Conservation (phyloP, 129 eudicot genomes). For the Helianthus tuberosus region DNA sequence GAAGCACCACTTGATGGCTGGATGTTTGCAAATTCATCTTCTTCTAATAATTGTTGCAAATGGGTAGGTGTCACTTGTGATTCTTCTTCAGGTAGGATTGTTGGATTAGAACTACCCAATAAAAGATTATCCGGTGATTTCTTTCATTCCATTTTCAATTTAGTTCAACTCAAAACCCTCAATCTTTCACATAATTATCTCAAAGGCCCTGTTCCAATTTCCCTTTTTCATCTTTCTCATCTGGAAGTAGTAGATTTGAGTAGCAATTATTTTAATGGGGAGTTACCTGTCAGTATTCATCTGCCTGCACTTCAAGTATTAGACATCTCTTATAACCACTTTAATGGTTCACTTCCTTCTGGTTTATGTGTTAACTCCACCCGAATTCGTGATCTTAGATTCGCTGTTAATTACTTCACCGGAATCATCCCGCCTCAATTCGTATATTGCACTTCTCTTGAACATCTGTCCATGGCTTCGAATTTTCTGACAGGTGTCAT, state of each 20-base stretch:
- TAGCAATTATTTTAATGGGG: slow-evolving; percentile 46
- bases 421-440: slow-evolving; percentile 45
- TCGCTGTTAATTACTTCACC: slow-evolving; percentile 46
- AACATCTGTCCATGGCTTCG: slow-evolving; percentile 40
- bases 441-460: no score
- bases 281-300: slow-evolving; percentile 40
- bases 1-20: slow-evolving; percentile 44
- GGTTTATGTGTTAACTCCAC: slow-evolving; percentile 59
- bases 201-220: slow-evolving; percentile 46
- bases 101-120: slow-evolving; percentile 40
- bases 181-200: slow-evolving; percentile 63
- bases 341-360: slow-evolving; percentile 48
- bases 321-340: slow-evolving; percentile 50
- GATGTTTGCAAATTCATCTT: slow-evolving; percentile 26
- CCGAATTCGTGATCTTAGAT: slow-evolving; percentile 25
- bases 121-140: slow-evolving; percentile 47
- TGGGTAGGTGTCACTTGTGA: slow-evolving; percentile 61
- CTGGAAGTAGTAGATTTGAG: slow-evolving; percentile 56
- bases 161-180: slow-evolving; percentile 53
- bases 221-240: slow-evolving; percentile 47
- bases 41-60: slow-evolving; percentile 55
- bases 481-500: slow-evolving; percentile 48
- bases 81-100: slow-evolving; percentile 51
- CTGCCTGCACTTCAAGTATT: slow-evolving; percentile 49
- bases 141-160: slow-evolving; percentile 44